Evolutionary conservation across 495 filamentous ascomycete species (phyloP), one percentile per base, ranked within the genome.

Genomic region (Trypethelium eluteriae): DNA sequence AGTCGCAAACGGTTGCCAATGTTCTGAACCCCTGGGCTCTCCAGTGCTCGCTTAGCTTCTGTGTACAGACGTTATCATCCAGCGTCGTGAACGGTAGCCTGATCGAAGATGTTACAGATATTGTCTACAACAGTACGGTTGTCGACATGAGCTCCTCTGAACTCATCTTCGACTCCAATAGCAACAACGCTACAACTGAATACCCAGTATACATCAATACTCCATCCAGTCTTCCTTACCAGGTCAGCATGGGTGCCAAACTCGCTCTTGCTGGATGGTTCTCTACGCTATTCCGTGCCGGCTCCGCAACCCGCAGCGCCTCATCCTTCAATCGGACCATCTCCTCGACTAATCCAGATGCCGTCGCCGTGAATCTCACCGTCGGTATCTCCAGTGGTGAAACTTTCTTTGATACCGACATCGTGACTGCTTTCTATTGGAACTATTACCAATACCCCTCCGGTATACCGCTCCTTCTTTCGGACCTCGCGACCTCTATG

Each of bases 401-500:
- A 38, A 74, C 71, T 0, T 73, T 75, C 61, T 72, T 72, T 66
- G 72, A 75, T 65, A 68, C 67, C 0, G 71, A 74, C 39, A 68
- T 72, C 62, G 70, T 76, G 25, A 73, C 72, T 38, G 69, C 71
- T 25, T 74, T 76, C 39, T 75, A 72, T 67, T 71, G 70, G 70
- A 69, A 70, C 41, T 72, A 75, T 61, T 74, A 74, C 70, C 56
- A 75, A 46, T 75, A 73, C 32, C 64, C 67, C 7, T 35, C 53
- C 0, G 71, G 71, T 0, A 39, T 74, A 1, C 70, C 73, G 35
- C 64, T 72, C 50, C 64, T 74, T 1, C 63, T 74, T 18, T 34
- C 50, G 25, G 71, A 72, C 67, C 32, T 46, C 65, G 47, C 39
- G 62, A 67, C 49, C 35, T 65, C 63, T 2, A 65, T 65, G 63